phyloP scores from a whole-genome alignment of 805 yeast species.

The Wickerhamomyces strasburgensis region DNA sequence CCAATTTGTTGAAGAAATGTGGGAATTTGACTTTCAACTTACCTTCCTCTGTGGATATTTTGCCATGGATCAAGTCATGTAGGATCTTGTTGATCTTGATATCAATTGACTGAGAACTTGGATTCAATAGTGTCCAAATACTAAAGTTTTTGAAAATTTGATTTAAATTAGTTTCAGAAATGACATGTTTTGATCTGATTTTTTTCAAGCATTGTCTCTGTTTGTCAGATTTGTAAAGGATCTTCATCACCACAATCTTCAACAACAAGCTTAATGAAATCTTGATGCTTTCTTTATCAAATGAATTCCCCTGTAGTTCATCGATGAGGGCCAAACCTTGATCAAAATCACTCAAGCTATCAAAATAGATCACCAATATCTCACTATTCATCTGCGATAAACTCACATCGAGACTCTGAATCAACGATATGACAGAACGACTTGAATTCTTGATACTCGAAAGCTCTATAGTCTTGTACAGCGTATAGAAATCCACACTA shows the following conservation, averaged over 20 bases:
- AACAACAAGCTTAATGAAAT: slow-evolving; percentile 11
- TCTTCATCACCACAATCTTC: slow-evolving; percentile 14
- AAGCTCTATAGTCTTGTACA: neutral
- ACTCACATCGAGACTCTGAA: neutral
- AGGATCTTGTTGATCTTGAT: slow-evolving; percentile 11
- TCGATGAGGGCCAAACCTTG: slow-evolving; percentile 5
- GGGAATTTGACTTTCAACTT: slow-evolving; percentile 15
- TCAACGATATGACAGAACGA: neutral
- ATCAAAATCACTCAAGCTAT: slow-evolving; percentile 17
- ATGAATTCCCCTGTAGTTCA: slow-evolving; percentile 2
- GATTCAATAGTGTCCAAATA: neutral
- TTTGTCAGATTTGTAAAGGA: slow-evolving; percentile 17
- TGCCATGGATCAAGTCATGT: slow-evolving; percentile 5
- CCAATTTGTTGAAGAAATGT: slow-evolving; percentile 16
- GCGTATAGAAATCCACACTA: neutral
- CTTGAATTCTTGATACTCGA: neutral
- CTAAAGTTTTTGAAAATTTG: slow-evolving; percentile 12
- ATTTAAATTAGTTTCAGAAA: slow-evolving; percentile 8
- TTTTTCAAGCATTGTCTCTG: slow-evolving; percentile 12
- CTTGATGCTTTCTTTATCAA: neutral
- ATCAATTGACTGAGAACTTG: slow-evolving; percentile 15
- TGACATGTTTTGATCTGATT: slow-evolving; percentile 1
- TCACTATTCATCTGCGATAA: neutral
- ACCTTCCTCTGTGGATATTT: slow-evolving; percentile 12
- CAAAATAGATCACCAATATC: slow-evolving; percentile 15